phyloP scores from a whole-genome alignment of 192 early-diverging fungal species.

The Gonapodya sp. region DNA sequence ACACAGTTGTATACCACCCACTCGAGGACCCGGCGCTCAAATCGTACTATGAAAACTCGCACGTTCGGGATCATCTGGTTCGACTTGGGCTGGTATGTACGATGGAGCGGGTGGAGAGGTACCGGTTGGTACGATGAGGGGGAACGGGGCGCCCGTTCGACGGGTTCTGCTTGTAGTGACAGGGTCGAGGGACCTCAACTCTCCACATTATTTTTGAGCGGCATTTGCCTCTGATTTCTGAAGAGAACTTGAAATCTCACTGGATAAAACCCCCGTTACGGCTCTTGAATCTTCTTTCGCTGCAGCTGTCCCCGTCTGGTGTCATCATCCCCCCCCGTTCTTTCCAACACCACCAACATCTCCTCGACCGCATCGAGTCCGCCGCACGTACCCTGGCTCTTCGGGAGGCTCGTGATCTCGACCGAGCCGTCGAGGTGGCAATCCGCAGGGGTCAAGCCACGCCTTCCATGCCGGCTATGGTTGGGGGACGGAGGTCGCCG shows the following conservation, averaged over 20 bases:
- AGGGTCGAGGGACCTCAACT: too few relatives aligned
- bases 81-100: background rate
- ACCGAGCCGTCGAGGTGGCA: background rate
- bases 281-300: background rate
- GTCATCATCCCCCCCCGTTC: constrained; percentile 1
- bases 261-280: background rate
- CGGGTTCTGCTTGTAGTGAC: too few relatives aligned
- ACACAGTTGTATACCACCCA: background rate
- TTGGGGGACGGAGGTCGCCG: background rate
- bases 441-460: background rate
- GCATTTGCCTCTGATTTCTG: too few relatives aligned
- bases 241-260: too few relatives aligned
- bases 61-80: background rate
- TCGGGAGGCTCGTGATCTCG: background rate
- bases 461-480: background rate
- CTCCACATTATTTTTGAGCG: too few relatives aligned
- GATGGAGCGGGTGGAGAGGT: background rate
- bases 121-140: background rate
- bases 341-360: constrained; percentile 10
- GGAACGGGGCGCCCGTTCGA: too few relatives aligned
- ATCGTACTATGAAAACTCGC: background rate
- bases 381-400: background rate
- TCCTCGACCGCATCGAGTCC: constrained; percentile 3
- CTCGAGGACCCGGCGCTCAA: background rate
- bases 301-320: background rate